Percentiles rank a stretch among this genome's conserved stretches.
These are phyloP conservation scores for Trichosanthes cucumerina DNA, from an alignment of 306 rosid species.

Conservation along the genomic window DNA sequence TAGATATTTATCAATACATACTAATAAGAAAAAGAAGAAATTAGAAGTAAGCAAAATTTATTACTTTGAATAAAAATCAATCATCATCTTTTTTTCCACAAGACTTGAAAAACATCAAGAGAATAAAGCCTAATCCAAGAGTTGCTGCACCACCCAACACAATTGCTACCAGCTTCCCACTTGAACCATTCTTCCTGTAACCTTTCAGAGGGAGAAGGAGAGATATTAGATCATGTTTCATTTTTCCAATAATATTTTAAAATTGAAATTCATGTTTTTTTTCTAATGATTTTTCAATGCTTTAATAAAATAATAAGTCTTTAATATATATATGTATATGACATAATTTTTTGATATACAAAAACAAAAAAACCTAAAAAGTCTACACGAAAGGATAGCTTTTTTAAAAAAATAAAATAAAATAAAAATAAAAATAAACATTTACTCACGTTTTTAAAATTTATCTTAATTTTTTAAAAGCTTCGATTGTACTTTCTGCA, in stretches of 20 bases:
- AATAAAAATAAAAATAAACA: too few relatives aligned
- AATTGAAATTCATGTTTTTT: neutral
- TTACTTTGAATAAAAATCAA: neutral
- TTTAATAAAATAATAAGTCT: neutral
- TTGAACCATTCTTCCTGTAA: neutral
- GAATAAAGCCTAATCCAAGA: slow-evolving; percentile 25
- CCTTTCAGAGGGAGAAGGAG: slow-evolving; percentile 4
- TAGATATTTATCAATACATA: neutral
- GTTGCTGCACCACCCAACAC: slow-evolving; percentile 53
- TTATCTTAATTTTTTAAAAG: too few relatives aligned
- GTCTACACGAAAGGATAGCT: too few relatives aligned
- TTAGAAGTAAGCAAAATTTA: neutral
- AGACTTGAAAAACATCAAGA: slow-evolving; percentile 32
- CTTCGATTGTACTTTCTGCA: too few relatives aligned
- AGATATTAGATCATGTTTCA: neutral
- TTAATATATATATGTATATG: too few relatives aligned
- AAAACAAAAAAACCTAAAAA: too few relatives aligned
- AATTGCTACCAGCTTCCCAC: slow-evolving; percentile 33
- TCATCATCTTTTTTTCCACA: slow-evolving; percentile 39
- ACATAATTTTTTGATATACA: too few relatives aligned
- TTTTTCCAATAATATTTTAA: neutral
- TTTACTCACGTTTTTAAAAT: too few relatives aligned
- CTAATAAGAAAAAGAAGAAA: neutral
- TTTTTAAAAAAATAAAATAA: too few relatives aligned
- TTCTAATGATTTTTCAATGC: neutral